Evolutionary conservation across 352 stramenopile genomes (phyloP).

Genomic region (Pythium sukuiense): DNA sequence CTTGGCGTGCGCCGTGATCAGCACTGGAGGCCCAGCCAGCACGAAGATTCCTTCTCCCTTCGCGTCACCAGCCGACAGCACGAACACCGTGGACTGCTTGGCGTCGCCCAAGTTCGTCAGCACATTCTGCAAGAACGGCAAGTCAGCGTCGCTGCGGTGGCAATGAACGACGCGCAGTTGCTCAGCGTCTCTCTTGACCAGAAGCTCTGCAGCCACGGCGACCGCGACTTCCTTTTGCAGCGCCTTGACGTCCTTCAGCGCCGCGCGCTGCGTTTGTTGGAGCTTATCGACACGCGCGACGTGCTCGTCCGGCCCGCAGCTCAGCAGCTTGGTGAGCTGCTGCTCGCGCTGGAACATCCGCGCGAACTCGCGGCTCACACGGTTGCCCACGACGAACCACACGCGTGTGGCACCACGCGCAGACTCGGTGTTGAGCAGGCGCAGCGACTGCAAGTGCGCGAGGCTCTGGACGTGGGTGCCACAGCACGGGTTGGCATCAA

Average conservation of each 20-base stretch:
- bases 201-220: conserved; percentile 47
- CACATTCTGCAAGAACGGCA: conserved; percentile 72
- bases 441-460: conserved; percentile 70
- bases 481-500: conserved; percentile 89
- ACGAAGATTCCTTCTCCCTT: conserved; percentile 66
- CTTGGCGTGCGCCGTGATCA: conserved; percentile 58
- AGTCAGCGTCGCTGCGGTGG: conserved; percentile 60
- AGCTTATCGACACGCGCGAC: conserved; percentile 64
- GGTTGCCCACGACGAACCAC: conserved; percentile 84
- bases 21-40: conserved; percentile 52
- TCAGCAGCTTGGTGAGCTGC: conserved; percentile 70
- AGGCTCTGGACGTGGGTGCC: conserved; percentile 84
- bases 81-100: conserved; percentile 37
- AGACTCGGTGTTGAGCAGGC: conserved; percentile 73
- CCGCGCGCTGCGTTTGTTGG: conserved; percentile 53
- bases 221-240: conserved; percentile 70
- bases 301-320: conserved; percentile 66
- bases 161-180: conserved; percentile 39
- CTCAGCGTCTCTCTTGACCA: conserved; percentile 25
- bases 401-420: conserved; percentile 63
- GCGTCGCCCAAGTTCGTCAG: conserved; percentile 44
- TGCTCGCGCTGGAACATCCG: conserved; percentile 71
- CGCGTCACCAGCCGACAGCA: conserved; percentile 53
- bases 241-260: conserved; percentile 67
- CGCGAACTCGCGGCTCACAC: conserved; percentile 76